Base-by-base conservation (phyloP, 2,329 filamentous ascomycete genomes). In the Xenoacremonium recifei region DNA sequence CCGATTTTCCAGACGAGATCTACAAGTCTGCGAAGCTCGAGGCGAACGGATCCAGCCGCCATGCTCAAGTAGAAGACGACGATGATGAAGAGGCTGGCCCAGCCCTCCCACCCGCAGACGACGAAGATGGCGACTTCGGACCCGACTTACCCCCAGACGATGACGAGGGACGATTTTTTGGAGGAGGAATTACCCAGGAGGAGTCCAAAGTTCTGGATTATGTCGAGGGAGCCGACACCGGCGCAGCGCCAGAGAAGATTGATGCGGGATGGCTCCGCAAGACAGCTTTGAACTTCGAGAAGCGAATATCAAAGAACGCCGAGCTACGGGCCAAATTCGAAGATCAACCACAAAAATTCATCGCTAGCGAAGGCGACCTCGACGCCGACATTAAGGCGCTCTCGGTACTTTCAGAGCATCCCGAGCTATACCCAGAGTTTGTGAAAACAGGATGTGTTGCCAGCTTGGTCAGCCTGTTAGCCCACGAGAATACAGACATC, bases 401-500 rank as follows among this genome's bases (percentile, higher is more conserved):
- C 44, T 93, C 89, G 32, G 86, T 96, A 51, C 71, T 99, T 2
- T 83, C 87, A 5, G 90, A 99, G 57, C 88, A 97, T 60, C 78
- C 91, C 3, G 84, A 87, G 47, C 75, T 96, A 16, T 96, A 93
- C 64, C 71, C 72, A 11, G 88, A 95, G 47, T 90, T 96, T 58
- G 83, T 85, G 21, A 84, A 82, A 51, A 72, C 90, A 38, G 87
- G 87, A 16, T 87, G 82, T 45, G 81, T 83, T 1, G 79, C 69
- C 4, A 91, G 85, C 40, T 67, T 99, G 37, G 89, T 95, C 2
- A 80, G 84, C 2, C 68, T 99, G 39, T 71, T 99, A 36, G 85
- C 92, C 13, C 93, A 99, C 63, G 93, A 99, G 57, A 99, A 99
- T 63, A 92, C 91, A 1, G 93, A 99, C 60, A 95, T 99, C 51